A percentile compares a stretch with the other conserved stretches of the same genome.
Conservation (phyloP, 768 basidiomycete species). For the Boletus rex-veris region DNA sequence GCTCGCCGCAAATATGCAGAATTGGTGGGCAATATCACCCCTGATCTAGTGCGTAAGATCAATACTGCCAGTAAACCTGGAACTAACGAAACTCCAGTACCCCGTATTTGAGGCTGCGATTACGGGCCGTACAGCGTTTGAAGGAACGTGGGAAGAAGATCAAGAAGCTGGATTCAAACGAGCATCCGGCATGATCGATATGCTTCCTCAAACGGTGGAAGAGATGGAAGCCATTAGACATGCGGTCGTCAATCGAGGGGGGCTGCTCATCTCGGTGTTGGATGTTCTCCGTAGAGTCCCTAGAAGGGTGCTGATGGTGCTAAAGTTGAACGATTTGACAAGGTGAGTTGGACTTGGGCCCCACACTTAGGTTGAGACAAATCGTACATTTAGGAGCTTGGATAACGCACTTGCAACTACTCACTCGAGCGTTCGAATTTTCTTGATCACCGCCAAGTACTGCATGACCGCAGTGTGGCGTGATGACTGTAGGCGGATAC, state of each 20-base stretch:
- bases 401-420: slow-evolving; percentile 88
- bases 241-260: slow-evolving; percentile 80
- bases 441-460: slow-evolving; percentile 87
- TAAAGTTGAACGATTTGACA: slow-evolving; percentile 85
- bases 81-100: slow-evolving; percentile 50
- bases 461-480: slow-evolving; percentile 79
- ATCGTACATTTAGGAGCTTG: slow-evolving; percentile 51
- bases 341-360: slow-evolving; percentile 40
- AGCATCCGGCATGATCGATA: slow-evolving; percentile 75
- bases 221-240: slow-evolving; percentile 81
- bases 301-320: slow-evolving; percentile 74
- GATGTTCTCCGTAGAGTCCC: slow-evolving; percentile 86
- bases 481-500: slow-evolving; percentile 57
- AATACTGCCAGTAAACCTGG: neutral
- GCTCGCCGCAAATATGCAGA: slow-evolving; percentile 86
- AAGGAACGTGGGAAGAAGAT: slow-evolving; percentile 53
- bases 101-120: slow-evolving; percentile 94
- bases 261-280: slow-evolving; percentile 80
- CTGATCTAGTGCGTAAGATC: slow-evolving; percentile 63
- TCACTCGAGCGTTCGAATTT: slow-evolving; percentile 81
- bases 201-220: slow-evolving; percentile 64
- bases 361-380: neutral
- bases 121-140: slow-evolving; percentile 74
- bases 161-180: slow-evolving; percentile 44
- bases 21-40: slow-evolving; percentile 85